A percentile compares a stretch with the other conserved stretches of the same genome.
phyloP scores from a whole-genome alignment of 2,329 filamentous ascomycete genomes.

The Capronia epimyces region DNA sequence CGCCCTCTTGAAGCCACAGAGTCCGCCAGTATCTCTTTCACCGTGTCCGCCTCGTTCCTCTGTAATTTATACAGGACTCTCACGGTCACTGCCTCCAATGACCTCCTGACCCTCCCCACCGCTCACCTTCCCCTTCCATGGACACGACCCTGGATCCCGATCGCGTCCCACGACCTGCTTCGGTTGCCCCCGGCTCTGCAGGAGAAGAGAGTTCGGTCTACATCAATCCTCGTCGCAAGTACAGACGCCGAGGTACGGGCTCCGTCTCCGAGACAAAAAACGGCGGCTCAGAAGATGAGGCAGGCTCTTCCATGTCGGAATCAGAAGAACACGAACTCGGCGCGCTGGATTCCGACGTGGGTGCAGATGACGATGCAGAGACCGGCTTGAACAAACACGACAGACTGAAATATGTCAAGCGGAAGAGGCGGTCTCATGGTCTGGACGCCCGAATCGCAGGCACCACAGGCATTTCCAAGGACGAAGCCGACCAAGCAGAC shows the following conservation, averaged over 20 bases:
- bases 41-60: background rate
- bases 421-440: conserved; percentile 61
- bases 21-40: too few relatives aligned
- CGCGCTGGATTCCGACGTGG: conserved; percentile 62
- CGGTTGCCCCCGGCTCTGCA: conserved; percentile 9
- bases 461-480: conserved; percentile 55
- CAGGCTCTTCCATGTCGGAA: conserved; percentile 39
- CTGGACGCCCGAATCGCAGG: conserved; percentile 64
- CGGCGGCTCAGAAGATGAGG: conserved; percentile 25
- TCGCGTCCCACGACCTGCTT: conserved; percentile 11
- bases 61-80: background rate
- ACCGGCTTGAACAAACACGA: conserved; percentile 74
- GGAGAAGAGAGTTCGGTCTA: conserved; percentile 12
- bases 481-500: conserved; percentile 67
- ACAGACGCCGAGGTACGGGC: conserved; percentile 26
- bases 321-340: conserved; percentile 55
- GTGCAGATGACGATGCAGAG: conserved; percentile 84
- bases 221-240: conserved; percentile 29
- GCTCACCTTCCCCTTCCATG: conserved; percentile 16
- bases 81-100: conserved; percentile 1
- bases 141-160: conserved; percentile 23
- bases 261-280: conserved; percentile 21
- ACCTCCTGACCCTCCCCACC: background rate
- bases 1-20: too few relatives aligned
- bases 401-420: conserved; percentile 60